phyloP scores from a whole-genome alignment of 2,329 filamentous ascomycete genomes.

The Fusarium palustre region DNA sequence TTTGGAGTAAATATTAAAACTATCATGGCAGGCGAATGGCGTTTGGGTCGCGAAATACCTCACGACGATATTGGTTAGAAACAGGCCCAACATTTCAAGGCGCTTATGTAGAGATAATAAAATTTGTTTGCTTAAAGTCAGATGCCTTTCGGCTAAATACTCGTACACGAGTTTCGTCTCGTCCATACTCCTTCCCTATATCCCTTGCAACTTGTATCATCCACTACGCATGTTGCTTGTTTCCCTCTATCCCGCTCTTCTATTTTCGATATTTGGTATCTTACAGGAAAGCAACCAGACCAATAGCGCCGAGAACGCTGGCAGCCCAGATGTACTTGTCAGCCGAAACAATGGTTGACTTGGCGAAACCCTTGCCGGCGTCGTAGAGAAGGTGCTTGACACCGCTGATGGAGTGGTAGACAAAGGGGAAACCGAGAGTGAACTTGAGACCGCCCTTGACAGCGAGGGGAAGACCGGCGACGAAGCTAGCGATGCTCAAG shows the following conservation, averaged over 20 bases:
- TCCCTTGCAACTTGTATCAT: conserved; percentile 30
- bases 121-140: conserved; percentile 42
- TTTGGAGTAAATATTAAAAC: conserved; percentile 55
- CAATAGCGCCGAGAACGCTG: conserved; percentile 56
- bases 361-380: conserved; percentile 62
- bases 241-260: background rate
- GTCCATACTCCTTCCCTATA: conserved; percentile 9
- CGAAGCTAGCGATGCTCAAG: conserved; percentile 69
- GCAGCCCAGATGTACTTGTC: conserved; percentile 64
- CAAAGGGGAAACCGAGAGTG: conserved; percentile 68
- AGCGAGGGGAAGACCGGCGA: conserved; percentile 68
- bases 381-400: conserved; percentile 67
- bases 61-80: conserved; percentile 32
- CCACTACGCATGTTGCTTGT: conserved; percentile 18
- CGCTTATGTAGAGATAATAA: conserved; percentile 41
- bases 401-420: conserved; percentile 68
- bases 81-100: conserved; percentile 26
- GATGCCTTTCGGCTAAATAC: conserved; percentile 37
- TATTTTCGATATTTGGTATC: conserved; percentile 12
- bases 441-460: conserved; percentile 70
- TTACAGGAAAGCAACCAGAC: conserved; percentile 63
- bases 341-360: conserved; percentile 58
- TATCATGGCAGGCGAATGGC: conserved; percentile 41
- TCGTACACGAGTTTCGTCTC: conserved; percentile 35
- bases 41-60: conserved; percentile 42